Conservation (phyloP, 2,329 filamentous ascomycete species). For the Epichloe glyceriae region DNA sequence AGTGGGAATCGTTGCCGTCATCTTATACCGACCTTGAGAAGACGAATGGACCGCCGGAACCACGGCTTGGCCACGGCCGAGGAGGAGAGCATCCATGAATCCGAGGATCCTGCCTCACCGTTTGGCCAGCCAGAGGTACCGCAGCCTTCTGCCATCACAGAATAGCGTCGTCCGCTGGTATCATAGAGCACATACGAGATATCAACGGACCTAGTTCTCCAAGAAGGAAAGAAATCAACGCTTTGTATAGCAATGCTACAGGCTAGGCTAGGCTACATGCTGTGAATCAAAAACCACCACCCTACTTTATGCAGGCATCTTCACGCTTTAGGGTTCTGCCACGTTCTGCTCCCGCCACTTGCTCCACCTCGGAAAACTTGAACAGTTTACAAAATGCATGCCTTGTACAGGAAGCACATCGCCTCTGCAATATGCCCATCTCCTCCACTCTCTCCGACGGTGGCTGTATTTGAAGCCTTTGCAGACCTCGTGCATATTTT, state of each 20-base stretch:
- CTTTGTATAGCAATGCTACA: not conserved
- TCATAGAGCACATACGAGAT: no score
- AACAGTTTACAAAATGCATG: conserved; percentile 7
- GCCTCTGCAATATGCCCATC: conserved; percentile 4
- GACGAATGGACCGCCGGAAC: conserved; percentile 23
- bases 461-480: conserved; percentile 2
- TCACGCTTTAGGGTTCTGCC: not conserved
- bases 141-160: not conserved
- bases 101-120: not conserved
- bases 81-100: not conserved
- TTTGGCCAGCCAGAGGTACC: not conserved
- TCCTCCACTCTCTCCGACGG: conserved; percentile 7
- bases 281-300: not conserved
- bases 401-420: conserved; percentile 8
- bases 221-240: not conserved
- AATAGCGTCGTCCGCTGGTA: not conserved
- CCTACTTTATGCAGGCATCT: not conserved
- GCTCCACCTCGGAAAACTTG: not conserved
- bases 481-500: not conserved
- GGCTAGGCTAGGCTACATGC: not conserved
- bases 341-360: not conserved
- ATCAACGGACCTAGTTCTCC: not conserved
- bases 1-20: conserved; percentile 58
- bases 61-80: conserved; percentile 6
- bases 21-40: conserved; percentile 68